phyloP scores from a whole-genome alignment of 805 yeast species.

The Candida ipomoeae region DNA sequence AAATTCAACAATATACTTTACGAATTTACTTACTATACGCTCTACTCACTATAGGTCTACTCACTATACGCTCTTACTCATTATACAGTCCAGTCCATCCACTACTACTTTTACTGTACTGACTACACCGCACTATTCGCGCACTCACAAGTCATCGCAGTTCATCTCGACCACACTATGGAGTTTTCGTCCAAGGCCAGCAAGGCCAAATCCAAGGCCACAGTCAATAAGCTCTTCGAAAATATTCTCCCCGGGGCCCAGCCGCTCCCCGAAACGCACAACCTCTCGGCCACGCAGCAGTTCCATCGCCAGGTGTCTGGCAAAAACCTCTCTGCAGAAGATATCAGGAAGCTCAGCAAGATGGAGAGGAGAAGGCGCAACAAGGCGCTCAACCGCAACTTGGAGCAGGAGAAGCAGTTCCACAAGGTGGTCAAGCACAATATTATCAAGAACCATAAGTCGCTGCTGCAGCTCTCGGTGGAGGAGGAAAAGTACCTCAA shows the following conservation, averaged over 20 bases:
- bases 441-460: constrained; percentile 32
- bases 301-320: constrained; percentile 16
- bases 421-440: constrained; percentile 35
- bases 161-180: constrained; percentile 12
- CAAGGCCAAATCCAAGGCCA: constrained; percentile 21
- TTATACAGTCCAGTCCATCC: no score
- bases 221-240: constrained; percentile 24
- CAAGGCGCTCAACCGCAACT: constrained; percentile 25
- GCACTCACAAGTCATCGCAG: background rate
- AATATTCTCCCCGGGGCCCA: constrained; percentile 20
- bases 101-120: no score
- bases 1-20: no score
- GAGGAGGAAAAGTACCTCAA: constrained; percentile 37
- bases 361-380: constrained; percentile 20
- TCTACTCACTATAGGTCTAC: no score
- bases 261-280: constrained; percentile 3
- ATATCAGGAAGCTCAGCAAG: constrained; percentile 18
- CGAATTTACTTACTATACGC: no score
- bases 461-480: constrained; percentile 19
- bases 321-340: constrained; percentile 16
- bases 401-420: constrained; percentile 29
- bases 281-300: constrained; percentile 14
- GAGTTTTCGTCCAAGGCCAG: constrained; percentile 20
- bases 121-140: no score
- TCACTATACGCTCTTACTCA: no score